Base-by-base conservation (phyloP, 1,284 basidiomycete genomes). In the Ganoderma sp. region DNA sequence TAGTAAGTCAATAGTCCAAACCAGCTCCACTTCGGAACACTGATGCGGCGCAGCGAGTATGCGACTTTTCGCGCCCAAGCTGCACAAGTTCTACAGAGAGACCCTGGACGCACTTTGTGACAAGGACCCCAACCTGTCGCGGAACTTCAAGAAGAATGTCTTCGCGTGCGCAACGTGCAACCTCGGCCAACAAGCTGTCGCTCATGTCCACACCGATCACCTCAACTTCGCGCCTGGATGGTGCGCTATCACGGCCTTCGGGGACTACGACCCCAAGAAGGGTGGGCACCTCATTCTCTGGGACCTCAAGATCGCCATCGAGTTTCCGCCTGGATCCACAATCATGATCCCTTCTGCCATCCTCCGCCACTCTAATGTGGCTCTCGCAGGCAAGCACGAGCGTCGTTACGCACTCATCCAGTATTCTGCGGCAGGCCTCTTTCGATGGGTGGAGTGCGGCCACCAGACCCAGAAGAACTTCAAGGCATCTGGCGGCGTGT, bases 221-320 rank as follows among this genome's bases (percentile, higher is more conserved):
- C 25, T 32, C 14, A 68, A 68, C 34, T 28, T 57, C 39, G 15
- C 63, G 1, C 61, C n/a, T n/a, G n/a, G n/a, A n/a, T n/a, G n/a
- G n/a, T n/a, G n/a, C n/a, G n/a, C n/a, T n/a, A n/a, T n/a, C 34
- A 42, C 32, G 4, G 63, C 63, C 1, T 45, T 65, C 17, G 63
- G 67, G 1, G 22, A 43, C 22, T 68, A 39, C 19, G 41, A 68
- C 34, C 52, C 58, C 17, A 15, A 32, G 19, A 3, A 17, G 5
- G 60, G 67, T 8, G 63, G 67, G 0, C 60, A 68, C 15, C 7
- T 65, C 19, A 43, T 68, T 3, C 50, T 65, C 3, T 37, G 41
- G 28, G 34, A 61, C 12, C 42, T 65, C 34, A 45, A 52, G 3
- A 19, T 61, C 10, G 28, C 45, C 12, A 48, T 61, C 17, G 45